Evolutionary conservation across 805 yeast genomes (phyloP).

Genomic region (Blastobotrys mokoenaii): DNA sequence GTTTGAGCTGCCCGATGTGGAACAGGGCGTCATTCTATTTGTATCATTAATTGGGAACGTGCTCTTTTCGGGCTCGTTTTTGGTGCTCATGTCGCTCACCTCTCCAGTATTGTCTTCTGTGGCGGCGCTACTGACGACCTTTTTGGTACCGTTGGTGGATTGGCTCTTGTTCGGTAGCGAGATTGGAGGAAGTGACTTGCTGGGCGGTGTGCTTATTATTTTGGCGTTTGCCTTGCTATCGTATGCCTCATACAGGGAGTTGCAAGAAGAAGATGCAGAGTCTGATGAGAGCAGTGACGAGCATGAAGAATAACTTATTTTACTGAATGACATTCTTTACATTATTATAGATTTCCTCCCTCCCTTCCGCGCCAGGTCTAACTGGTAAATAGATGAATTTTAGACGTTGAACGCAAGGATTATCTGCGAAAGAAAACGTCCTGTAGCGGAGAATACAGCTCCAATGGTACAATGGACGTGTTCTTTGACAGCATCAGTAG

Average conservation of each 20-base stretch:
- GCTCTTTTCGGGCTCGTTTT: constrained; percentile 60
- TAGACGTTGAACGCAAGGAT: no score
- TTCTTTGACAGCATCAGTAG: no score
- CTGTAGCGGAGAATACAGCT: no score
- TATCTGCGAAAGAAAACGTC: no score
- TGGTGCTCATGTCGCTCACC: constrained; percentile 73
- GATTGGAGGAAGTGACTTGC: constrained; percentile 46
- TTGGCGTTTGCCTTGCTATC: constrained; percentile 56
- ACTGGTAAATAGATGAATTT: no score
- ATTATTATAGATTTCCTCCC: no score
- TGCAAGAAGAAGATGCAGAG: constrained; percentile 31
- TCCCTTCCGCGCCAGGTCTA: no score
- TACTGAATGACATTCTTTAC: neutral
- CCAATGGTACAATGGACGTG: no score
- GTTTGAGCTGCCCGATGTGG: constrained; percentile 43
- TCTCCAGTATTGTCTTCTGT: constrained; percentile 73
- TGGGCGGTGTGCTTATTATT: constrained; percentile 64
- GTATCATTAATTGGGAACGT: constrained; percentile 57
- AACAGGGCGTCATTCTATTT: constrained; percentile 37
- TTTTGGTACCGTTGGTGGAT: constrained; percentile 71
- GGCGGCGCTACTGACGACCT: constrained; percentile 63
- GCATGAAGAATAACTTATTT: neutral
- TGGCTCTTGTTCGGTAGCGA: constrained; percentile 56
- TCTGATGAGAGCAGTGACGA: constrained; percentile 13
- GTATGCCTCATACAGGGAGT: constrained; percentile 28